Evolutionary conservation across 306 rosid genomes (phyloP).

Genomic region (Pyrus communis): DNA sequence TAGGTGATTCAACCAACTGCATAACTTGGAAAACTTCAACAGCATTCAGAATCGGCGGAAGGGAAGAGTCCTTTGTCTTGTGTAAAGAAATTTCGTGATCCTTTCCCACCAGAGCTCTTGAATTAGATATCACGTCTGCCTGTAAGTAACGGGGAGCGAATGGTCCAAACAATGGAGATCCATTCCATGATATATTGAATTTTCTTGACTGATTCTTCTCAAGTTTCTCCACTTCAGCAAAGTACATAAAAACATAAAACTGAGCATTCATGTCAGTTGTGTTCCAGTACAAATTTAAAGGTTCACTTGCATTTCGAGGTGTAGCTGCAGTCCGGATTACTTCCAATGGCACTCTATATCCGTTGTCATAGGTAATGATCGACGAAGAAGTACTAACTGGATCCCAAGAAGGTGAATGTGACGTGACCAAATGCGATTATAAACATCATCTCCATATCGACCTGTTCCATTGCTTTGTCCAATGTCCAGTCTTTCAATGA

Average conservation of each 20-base stretch:
- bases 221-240: conserved; percentile 51
- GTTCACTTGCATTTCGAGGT: conserved; percentile 26
- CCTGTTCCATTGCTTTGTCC: conserved; percentile 39
- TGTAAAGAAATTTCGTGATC: conserved; percentile 47
- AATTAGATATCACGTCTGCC: conserved; percentile 26
- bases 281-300: conserved; percentile 47
- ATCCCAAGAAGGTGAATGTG: conserved; percentile 33
- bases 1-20: conserved; percentile 20
- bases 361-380: conserved; percentile 31
- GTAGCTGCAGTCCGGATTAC: conserved; percentile 46
- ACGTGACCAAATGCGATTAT: conserved; percentile 51
- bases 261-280: conserved; percentile 23
- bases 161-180: conserved; percentile 33
- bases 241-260: conserved; percentile 43
- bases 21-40: conserved; percentile 42
- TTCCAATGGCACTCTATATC: conserved; percentile 46
- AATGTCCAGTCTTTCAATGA: conserved; percentile 43
- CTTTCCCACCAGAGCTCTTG: conserved; percentile 40
- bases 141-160: conserved; percentile 30
- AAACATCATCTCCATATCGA: conserved; percentile 49
- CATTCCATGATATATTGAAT: conserved; percentile 53
- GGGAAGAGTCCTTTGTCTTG: conserved; percentile 39
- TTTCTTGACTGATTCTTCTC: conserved; percentile 37
- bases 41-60: conserved; percentile 63
- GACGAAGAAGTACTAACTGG: conserved; percentile 24